Conservation (phyloP, 2,329 filamentous ascomycete species). For the Colletotrichum sp. region DNA sequence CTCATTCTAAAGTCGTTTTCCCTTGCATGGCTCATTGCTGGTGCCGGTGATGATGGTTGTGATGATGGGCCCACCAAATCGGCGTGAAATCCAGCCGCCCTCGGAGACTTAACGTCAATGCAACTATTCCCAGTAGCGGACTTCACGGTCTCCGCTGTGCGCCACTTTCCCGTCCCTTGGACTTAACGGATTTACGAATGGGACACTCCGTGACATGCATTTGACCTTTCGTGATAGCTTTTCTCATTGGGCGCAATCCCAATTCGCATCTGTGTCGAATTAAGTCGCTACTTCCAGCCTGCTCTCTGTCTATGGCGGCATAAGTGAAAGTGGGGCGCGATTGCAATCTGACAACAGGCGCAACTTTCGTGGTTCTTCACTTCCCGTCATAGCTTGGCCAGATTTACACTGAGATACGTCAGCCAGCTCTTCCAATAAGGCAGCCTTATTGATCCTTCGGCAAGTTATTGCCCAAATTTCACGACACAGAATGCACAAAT, state of each 20-base stretch:
- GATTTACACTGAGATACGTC: accelerated
- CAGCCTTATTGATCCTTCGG: neutral
- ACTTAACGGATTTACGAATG: neutral
- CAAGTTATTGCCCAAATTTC: neutral
- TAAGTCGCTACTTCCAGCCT: neutral
- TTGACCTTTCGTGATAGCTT: neutral
- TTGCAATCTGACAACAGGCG: neutral
- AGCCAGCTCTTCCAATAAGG: neutral
- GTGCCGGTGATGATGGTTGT: accelerated
- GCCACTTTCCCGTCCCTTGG: neutral
- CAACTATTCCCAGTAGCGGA: neutral
- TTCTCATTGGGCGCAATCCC: neutral
- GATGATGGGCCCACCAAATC: neutral
- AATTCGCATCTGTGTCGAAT: neutral
- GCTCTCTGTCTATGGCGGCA: accelerated
- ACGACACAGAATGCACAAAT: neutral
- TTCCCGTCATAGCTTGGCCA: accelerated
- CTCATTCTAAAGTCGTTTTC: no score
- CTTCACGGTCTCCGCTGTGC: neutral
- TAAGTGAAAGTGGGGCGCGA: neutral
- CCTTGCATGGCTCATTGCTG: no score
- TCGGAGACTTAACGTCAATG: neutral
- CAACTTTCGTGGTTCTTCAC: accelerated
- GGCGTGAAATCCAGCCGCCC: neutral
- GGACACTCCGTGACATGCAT: neutral